phyloP scores from a whole-genome alignment of 768 basidiomycete genomes.

The Clavaria fumosa region DNA sequence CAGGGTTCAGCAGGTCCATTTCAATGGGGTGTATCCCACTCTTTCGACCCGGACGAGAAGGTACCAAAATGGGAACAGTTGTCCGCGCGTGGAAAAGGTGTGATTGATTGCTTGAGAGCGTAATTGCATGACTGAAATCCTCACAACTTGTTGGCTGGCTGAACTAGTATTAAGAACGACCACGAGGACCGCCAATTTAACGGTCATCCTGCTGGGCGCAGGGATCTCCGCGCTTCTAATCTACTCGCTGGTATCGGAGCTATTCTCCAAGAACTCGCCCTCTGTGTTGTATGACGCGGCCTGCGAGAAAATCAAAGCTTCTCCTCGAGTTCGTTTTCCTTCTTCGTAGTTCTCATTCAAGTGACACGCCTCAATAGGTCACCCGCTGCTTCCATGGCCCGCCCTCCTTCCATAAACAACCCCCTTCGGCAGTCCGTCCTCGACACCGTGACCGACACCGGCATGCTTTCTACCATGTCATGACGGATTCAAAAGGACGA shows the following conservation, averaged over 20 bases:
- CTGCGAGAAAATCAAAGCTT: conserved; percentile 36
- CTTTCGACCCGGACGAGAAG: conserved; percentile 36
- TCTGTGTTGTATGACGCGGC: conserved; percentile 61
- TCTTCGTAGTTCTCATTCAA: conserved; percentile 5
- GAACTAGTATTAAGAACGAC: conserved; percentile 32
- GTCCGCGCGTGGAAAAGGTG: conserved; percentile 63
- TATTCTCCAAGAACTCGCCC: conserved; percentile 81
- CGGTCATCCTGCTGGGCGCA: conserved; percentile 61
- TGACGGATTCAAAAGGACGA: conserved; percentile 53
- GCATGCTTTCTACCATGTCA: conserved; percentile 66
- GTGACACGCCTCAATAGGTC: conserved; percentile 28
- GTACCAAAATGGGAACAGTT: conserved; percentile 70
- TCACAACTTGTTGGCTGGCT: background rate
- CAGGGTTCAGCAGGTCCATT: conserved; percentile 67
- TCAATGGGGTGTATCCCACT: conserved; percentile 50
- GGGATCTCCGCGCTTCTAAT: conserved; percentile 60
- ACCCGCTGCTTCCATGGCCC: conserved; percentile 52
- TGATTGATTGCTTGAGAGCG: conserved; percentile 9
- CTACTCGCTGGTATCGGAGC: conserved; percentile 68
- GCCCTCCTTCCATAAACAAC: conserved; percentile 66
- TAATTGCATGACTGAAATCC: too few relatives aligned
- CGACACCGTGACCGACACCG: conserved; percentile 75
- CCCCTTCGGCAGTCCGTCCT: conserved; percentile 58
- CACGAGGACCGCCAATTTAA: conserved; percentile 32
- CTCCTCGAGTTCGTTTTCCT: conserved; percentile 26